Base-by-base conservation (phyloP, 495 filamentous ascomycete genomes). In the Ascobolus immersus region DNA sequence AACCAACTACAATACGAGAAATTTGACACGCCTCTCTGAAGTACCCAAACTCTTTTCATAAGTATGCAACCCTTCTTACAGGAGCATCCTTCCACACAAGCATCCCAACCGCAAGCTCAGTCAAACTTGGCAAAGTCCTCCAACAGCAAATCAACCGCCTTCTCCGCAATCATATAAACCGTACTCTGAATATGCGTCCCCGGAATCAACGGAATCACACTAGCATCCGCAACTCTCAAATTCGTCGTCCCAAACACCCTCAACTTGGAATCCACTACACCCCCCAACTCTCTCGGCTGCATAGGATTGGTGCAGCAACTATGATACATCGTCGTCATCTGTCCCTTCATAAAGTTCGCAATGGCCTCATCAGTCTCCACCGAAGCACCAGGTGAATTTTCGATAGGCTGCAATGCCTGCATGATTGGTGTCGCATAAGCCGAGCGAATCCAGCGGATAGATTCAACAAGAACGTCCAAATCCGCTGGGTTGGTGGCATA, bases 111-210 rank as follows among this genome's bases (percentile, higher is more conserved):
- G n/a, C n/a, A n/a, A n/a, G n/a, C n/a, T n/a, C n/a, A n/a, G n/a
- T n/a, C n/a, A n/a, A n/a, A n/a, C n/a, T n/a, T n/a, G n/a, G n/a
- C n/a, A n/a, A n/a, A n/a, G n/a, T n/a, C n/a, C n/a, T n/a, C n/a
- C n/a, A n/a, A n/a, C n/a, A n/a, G n/a, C n/a, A n/a, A n/a, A n/a
- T n/a, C n/a, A n/a, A n/a, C n/a, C n/a, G n/a, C n/a, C n/a, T 57
- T 61, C 42, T 73, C 67, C 2, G 65, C 67, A 38, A 73, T 44
- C 0, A 65, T 65, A 44, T 73, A 75, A 4, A 67, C 47, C 0
- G 58, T 64, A 1, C 57, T 47, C 18, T 55, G 54, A 17, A 60
- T 52, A 50, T 71, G 64, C 1, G 55, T 58, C 9, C 53, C 49
- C 3, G 65, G 53, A 18, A 69, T 56, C 34, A 72, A 40, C 2